Evolutionary conservation across 1,284 basidiomycete species (phyloP), one percentile per base, ranked within the genome.

Genomic region (Boletus semigastroideus): DNA sequence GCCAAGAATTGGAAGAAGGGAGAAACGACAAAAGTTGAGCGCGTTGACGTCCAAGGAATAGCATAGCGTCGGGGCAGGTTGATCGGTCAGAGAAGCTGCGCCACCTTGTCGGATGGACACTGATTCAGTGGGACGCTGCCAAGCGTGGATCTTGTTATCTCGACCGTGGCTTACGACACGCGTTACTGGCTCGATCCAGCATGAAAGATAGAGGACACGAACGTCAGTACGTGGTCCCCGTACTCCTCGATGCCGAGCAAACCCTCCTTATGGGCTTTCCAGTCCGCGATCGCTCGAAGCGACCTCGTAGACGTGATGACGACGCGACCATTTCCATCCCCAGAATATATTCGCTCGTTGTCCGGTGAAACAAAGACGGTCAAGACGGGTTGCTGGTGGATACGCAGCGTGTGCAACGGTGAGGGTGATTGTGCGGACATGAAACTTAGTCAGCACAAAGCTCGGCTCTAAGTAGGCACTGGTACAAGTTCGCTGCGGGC

Each of bases 1-100:
- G 30, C 50, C 49, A 8, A 57, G 46, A n/a, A 60, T 40, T 5
- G 64, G 64, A 28, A 80, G 61, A 0, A 89, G 64, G 5, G 84
- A 81, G 66, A 95, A 94, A 1, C 86, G 82, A 70, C 93, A 95
- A 65, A 90, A 96, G 67, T 95, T 96, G 56, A 96, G 76, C 2
- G 92, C 83, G 66, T 96, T 97, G 53, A 93, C 85, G 61, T 91
- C 88, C 68, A 96, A 73, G 0, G 86, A 86, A 58, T 83, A 85
- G 3, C 71, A 62, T 7, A 90, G 64, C 7, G 64, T 56, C 4
- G 88, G 90, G 0, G 69, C 70, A 2, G 75, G 73, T 12, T 78
- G 68, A 14, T 72, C 77, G 3, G 78, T 73, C 42, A 78, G 63
- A 2, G 77, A 72, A 3, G 84, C 84, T 2, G 83, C 79, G 11